phyloP scores from a whole-genome alignment of 441 rosid genomes.

The Geranium incanum region DNA sequence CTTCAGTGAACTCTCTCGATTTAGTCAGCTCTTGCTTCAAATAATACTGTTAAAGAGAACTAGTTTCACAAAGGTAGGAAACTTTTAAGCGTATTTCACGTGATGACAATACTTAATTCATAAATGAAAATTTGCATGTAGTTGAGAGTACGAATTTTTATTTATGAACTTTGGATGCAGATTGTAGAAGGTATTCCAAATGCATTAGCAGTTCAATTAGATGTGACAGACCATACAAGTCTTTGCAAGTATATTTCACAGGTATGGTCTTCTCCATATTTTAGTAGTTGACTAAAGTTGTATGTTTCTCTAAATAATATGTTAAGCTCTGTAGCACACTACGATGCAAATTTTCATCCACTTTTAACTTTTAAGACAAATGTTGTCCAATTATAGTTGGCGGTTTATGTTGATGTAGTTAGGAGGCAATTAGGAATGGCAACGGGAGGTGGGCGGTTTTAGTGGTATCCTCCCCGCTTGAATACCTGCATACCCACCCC shows the following conservation, averaged over 20 bases:
- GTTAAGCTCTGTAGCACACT: not conserved
- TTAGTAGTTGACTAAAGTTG: constrained; percentile 3
- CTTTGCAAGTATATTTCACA: constrained; percentile 58
- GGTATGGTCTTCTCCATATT: constrained; percentile 36
- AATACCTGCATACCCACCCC: no score
- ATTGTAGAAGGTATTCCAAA: constrained; percentile 68
- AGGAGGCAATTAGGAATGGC: no score
- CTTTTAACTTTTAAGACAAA: not conserved
- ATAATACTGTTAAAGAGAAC: constrained; percentile 1
- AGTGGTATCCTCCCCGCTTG: no score
- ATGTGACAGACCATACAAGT: constrained; percentile 59
- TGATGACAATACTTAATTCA: not conserved
- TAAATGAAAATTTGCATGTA: constrained; percentile 1
- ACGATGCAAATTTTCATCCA: not conserved
- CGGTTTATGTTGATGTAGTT: not conserved
- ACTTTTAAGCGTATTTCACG: not conserved
- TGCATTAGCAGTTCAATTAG: constrained; percentile 65
- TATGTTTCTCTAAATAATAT: not conserved
- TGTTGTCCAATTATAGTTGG: not conserved
- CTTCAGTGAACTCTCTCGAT: not conserved
- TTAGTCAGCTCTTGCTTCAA: constrained; percentile 6
- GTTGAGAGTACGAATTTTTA: constrained; percentile 9
- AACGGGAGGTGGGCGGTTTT: no score
- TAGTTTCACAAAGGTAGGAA: not conserved
- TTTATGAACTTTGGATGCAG: constrained; percentile 30